Base-by-base conservation (phyloP, 352 stramenopile species). In the Pseudoperonospora humuli region DNA sequence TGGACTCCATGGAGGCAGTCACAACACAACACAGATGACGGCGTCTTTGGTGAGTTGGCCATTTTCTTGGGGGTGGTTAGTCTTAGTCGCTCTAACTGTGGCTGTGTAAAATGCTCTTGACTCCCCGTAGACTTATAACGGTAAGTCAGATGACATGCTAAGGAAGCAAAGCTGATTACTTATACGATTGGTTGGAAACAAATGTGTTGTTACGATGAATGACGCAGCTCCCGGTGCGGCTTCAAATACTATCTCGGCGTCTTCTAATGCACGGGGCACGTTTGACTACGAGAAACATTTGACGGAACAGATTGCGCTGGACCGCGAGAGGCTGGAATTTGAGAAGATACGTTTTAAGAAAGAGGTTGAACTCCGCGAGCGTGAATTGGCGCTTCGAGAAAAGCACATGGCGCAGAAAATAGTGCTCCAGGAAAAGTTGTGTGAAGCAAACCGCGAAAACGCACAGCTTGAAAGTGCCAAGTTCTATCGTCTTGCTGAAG, bases 201-300 rank as follows among this genome's bases (percentile, higher is more conserved):
- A 32, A 47, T 26, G 11, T 37, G 5, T 27, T 42, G 8, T 26
- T 46, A 13, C 26, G n/a, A 14, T 43, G 3, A 27, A 42, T 51
- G 26, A 17, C 25, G 36, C 31, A 51, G 25, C 34, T 49, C 48
- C 31, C 47, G 39, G 42, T 50, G 35, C 42, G 47, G 41, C 31
- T 28, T 44, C 47, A 11, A 39, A 7, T 36, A 34, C 38, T 1
- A 36, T 38, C 21, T 49, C 47, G 24, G 42, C 34, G 10, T 45
- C 53, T 39, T 20, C 44, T 10, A 56, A 20, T 36, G 45, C 45
- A 18, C 65, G 70, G 14, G 50, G 47, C 7, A 54, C 69, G n/a
- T 84, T 84, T 23, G 75, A 86, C 58, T 84, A 87, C 52, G 77
- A 86, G 45, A 83, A 80, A 48, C 73, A 87, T 55, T 52, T 84